These are phyloP conservation scores for Filobasidium floriforme DNA, from an alignment of 768 basidiomycete species.

Conservation along the genomic window DNA sequence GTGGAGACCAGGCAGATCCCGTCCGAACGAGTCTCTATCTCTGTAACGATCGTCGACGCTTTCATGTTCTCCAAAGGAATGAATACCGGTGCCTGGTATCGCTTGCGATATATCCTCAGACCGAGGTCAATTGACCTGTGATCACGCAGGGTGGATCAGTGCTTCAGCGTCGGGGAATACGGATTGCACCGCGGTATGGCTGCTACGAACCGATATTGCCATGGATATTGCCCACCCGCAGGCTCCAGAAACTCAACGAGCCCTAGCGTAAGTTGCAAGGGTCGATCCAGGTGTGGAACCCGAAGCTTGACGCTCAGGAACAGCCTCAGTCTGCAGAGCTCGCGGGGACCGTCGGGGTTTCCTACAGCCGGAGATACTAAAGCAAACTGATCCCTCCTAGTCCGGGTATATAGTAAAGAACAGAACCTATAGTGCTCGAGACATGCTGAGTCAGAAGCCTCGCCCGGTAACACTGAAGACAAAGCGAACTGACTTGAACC, in stretches of 20 bases:
- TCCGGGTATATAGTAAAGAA: background rate
- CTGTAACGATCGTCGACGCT: background rate
- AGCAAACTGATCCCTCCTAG: background rate
- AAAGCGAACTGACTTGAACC: background rate
- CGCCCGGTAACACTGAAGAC: background rate
- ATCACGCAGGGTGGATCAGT: no score
- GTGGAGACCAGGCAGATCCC: background rate
- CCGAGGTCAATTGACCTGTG: conserved; percentile 4
- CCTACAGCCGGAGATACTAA: background rate
- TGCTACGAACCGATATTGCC: background rate
- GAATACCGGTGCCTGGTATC: no score
- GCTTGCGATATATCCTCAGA: background rate
- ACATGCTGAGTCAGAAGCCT: background rate
- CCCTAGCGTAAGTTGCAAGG: background rate
- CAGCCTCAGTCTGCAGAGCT: background rate
- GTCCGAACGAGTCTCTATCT: background rate
- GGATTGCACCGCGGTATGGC: no score
- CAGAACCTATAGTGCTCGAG: background rate
- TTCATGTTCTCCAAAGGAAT: conserved; percentile 3
- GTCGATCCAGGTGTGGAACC: background rate
- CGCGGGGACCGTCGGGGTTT: background rate
- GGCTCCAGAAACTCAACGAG: background rate
- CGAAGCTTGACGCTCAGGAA: background rate
- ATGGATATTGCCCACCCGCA: background rate
- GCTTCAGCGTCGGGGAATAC: no score